These are phyloP conservation scores for Tylopilus sp. DNA, from an alignment of 768 basidiomycete genomes.

Conservation along the genomic window DNA sequence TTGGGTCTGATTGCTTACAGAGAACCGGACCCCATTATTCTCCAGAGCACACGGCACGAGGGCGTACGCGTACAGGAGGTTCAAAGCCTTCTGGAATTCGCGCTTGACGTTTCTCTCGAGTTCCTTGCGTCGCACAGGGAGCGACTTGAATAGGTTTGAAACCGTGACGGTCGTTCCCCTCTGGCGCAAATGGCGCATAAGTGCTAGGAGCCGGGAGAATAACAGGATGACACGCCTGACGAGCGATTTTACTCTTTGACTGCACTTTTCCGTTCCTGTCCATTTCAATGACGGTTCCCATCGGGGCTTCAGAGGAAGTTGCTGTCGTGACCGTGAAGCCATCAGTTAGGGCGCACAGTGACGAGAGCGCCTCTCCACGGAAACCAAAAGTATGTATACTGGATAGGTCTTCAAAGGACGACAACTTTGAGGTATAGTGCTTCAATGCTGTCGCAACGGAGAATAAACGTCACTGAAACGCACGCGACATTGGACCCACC, in stretches of 20 bases:
- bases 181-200: constrained; percentile 45
- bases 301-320: constrained; percentile 65
- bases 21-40: constrained; percentile 63
- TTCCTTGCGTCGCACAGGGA: constrained; percentile 92
- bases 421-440: constrained; percentile 90
- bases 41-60: constrained; percentile 69
- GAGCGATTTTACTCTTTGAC: constrained; percentile 60
- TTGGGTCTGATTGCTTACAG: constrained; percentile 63
- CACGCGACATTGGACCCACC: constrained; percentile 46
- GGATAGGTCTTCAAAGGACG: constrained; percentile 69
- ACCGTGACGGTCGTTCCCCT: constrained; percentile 82
- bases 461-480: neutral
- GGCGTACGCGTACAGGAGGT: constrained; percentile 83
- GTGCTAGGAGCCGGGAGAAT: neutral
- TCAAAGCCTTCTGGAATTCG: constrained; percentile 84
- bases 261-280: constrained; percentile 60
- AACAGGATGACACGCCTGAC: constrained; percentile 53
- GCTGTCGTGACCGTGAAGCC: constrained; percentile 70
- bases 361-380: constrained; percentile 92
- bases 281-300: constrained; percentile 77
- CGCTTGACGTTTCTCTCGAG: constrained; percentile 84
- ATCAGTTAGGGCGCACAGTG: constrained; percentile 82
- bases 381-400: constrained; percentile 86
- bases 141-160: constrained; percentile 66
- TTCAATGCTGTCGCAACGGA: constrained; percentile 61